These are phyloP conservation scores for Anethum foeniculum DNA, from an alignment of 140 eudicot species.

Conservation along the genomic window DNA sequence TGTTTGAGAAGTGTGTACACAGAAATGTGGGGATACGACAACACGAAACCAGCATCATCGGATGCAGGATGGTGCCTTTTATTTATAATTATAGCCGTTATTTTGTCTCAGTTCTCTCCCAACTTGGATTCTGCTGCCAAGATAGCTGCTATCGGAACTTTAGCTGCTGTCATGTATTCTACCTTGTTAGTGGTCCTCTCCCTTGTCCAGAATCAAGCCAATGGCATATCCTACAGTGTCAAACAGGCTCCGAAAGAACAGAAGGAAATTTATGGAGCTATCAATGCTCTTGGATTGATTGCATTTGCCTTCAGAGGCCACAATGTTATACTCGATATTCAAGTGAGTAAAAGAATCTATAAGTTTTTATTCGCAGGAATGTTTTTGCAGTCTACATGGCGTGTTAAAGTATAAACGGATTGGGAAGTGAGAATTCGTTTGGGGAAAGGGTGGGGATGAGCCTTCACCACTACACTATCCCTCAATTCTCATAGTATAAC, in stretches of 20 bases:
- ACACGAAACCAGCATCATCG: conserved; percentile 23
- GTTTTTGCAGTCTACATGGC: background rate
- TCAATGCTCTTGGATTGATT: conserved; percentile 50
- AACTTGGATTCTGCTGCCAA: conserved; percentile 47
- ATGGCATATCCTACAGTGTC: conserved; percentile 14
- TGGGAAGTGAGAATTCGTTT: background rate
- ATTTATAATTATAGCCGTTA: conserved; percentile 42
- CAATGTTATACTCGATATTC: conserved; percentile 77
- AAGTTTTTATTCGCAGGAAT: background rate
- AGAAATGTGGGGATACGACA: conserved; percentile 26
- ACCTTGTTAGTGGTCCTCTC: conserved; percentile 41
- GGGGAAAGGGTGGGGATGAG: background rate
- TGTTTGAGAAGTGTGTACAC: conserved; percentile 40
- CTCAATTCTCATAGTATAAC: background rate
- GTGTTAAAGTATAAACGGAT: background rate
- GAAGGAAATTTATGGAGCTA: conserved; percentile 14
- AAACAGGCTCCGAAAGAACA: conserved; percentile 9
- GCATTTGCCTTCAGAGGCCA: conserved; percentile 80
- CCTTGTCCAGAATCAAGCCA: conserved; percentile 23
- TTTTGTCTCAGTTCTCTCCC: conserved; percentile 45
- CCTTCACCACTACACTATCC: background rate
- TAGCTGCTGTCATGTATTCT: conserved; percentile 42
- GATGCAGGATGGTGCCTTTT: conserved; percentile 60
- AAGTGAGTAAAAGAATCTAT: conserved; percentile 28
- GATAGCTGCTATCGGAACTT: conserved; percentile 47